Conservation (phyloP, 2,329 filamentous ascomycete species). For the Gliomastix tumulicola region DNA sequence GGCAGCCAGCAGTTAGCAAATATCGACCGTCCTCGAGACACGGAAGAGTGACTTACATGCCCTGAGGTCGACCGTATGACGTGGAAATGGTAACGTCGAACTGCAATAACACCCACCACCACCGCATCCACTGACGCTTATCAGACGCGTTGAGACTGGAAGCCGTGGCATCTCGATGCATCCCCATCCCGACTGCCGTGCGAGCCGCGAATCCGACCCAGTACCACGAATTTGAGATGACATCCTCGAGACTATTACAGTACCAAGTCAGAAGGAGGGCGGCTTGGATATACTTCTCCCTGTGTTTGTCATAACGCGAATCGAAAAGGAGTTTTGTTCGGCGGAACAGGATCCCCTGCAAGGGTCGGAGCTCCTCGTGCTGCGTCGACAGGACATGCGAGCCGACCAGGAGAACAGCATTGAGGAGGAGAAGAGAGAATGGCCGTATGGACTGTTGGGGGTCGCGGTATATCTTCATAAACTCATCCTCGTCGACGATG, state of each 20-base stretch:
- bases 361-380: slow-evolving; percentile 27
- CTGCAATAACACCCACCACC: slow-evolving; percentile 33
- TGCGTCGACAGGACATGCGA: slow-evolving; percentile 37
- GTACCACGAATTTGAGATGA: slow-evolving; percentile 42
- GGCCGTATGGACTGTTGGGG: no score
- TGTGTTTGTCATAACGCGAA: slow-evolving; percentile 43
- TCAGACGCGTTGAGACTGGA: slow-evolving; percentile 19
- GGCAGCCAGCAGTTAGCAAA: no score
- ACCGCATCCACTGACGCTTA: slow-evolving; percentile 25
- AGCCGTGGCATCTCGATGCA: slow-evolving; percentile 30
- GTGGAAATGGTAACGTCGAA: slow-evolving; percentile 26
- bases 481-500: slow-evolving; percentile 41
- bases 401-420: slow-evolving; percentile 43
- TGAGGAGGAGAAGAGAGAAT: slow-evolving; percentile 39
- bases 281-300: slow-evolving; percentile 45
- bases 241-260: slow-evolving; percentile 46
- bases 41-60: slow-evolving; percentile 27
- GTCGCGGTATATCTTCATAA: slow-evolving; percentile 40
- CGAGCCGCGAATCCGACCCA: slow-evolving; percentile 47
- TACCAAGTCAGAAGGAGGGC: slow-evolving; percentile 49
- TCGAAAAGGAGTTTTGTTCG: slow-evolving; percentile 47
- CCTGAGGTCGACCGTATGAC: slow-evolving; percentile 41
- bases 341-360: slow-evolving; percentile 40
- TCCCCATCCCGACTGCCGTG: slow-evolving; percentile 45
- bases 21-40: neutral